Percentiles rank a stretch among this genome's conserved stretches.
These are phyloP conservation scores for Termitomyces eurrhizus DNA, from an alignment of 768 basidiomycete species.

Conservation along the genomic window DNA sequence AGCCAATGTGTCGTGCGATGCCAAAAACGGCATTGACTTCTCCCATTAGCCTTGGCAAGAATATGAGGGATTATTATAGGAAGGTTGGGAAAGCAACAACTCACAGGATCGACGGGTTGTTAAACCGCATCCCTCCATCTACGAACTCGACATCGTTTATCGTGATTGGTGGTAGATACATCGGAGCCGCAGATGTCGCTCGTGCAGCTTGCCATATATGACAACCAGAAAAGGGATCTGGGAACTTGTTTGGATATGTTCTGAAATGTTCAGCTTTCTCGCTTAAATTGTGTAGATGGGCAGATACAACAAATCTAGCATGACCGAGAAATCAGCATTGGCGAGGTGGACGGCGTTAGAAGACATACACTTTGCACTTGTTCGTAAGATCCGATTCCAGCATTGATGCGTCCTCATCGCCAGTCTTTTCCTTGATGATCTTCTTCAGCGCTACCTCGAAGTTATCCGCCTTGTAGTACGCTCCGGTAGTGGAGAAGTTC, in stretches of 20 bases:
- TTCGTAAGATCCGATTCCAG: constrained; percentile 19
- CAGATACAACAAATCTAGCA: constrained; percentile 25
- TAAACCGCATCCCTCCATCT: constrained; percentile 29
- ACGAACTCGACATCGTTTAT: constrained; percentile 24
- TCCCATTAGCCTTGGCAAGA: constrained; percentile 19
- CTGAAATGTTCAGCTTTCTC: constrained; percentile 25
- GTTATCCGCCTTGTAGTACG: constrained; percentile 19
- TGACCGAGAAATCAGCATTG: neutral
- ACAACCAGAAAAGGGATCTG: constrained; percentile 22
- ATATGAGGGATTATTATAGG: neutral
- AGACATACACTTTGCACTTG: constrained; percentile 27
- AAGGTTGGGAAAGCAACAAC: neutral
- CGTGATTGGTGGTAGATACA: constrained; percentile 26
- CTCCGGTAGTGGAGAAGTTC: constrained; percentile 20
- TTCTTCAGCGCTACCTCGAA: constrained; percentile 24
- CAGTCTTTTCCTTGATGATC: constrained; percentile 21
- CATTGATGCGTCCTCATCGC: constrained; percentile 24
- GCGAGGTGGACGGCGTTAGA: neutral
- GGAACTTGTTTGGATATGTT: constrained; percentile 25
- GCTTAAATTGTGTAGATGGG: constrained; percentile 21
- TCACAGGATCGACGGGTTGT: constrained; percentile 27
- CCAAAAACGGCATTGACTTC: constrained; percentile 20
- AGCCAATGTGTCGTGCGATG: constrained; percentile 9
- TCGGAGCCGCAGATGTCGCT: constrained; percentile 32
- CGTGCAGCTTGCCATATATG: constrained; percentile 32